Evolutionary conservation across 352 stramenopile genomes (phyloP).

Genomic region (Blastocystis sp.): DNA sequence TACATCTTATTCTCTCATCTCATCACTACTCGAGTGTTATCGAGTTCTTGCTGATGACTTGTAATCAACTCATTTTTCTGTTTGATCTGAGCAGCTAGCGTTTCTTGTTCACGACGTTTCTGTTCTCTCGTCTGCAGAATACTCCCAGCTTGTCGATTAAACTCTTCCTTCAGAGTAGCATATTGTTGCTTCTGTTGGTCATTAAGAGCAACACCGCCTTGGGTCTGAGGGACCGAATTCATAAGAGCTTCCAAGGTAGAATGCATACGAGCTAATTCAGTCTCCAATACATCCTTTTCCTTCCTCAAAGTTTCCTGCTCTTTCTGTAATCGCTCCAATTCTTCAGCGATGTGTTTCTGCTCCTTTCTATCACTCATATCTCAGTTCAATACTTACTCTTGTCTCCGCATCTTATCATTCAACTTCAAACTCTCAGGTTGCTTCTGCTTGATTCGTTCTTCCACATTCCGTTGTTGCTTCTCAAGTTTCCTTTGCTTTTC

Average conservation of each 20-base stretch:
- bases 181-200: conserved; percentile 28
- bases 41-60: conserved; percentile 29
- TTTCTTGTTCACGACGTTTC: conserved; percentile 49
- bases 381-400: not conserved
- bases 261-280: conserved; percentile 65
- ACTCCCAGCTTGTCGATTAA: not conserved
- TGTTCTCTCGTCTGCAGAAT: conserved; percentile 58
- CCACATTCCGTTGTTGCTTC: conserved; percentile 82
- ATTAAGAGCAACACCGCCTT: not conserved
- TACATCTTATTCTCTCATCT: not conserved
- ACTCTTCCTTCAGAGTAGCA: conserved; percentile 60
- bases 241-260: conserved; percentile 1
- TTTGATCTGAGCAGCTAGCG: conserved; percentile 13
- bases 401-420: conserved; percentile 2
- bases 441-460: conserved; percentile 81
- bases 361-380: conserved; percentile 7
- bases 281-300: conserved; percentile 72
- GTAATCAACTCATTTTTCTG: conserved; percentile 44
- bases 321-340: not conserved
- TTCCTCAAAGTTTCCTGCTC: conserved; percentile 70
- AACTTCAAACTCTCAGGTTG: conserved; percentile 25
- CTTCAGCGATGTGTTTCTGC: not conserved
- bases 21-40: not conserved
- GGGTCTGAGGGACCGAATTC: not conserved
- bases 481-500: conserved; percentile 77